Base-by-base conservation (phyloP, 352 stramenopile genomes). In the Globisporangium megalacanthum region DNA sequence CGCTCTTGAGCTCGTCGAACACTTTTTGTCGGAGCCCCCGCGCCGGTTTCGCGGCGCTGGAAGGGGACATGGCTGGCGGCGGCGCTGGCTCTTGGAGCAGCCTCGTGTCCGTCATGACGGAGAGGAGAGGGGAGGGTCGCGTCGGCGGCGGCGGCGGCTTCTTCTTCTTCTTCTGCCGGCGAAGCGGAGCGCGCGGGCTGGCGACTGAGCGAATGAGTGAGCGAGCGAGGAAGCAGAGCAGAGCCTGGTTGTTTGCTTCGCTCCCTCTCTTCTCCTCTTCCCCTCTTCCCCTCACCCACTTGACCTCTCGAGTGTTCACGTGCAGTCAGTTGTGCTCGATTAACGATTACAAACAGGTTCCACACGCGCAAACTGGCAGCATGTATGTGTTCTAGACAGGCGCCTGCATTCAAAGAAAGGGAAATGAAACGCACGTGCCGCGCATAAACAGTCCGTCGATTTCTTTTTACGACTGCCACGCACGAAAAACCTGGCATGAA, bases 1-100 rank as follows among this genome's bases (percentile, higher is more conserved):
- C 77, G 67, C 75, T 78, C 69, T 86, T 86, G 58, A 89, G 61
- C 61, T 89, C 79, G 49, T 89, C 75, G 25, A 88, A 69, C 45
- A 89, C 62, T 47, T 86, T 87, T 14, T 75, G 69, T 6, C 74
- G 71, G 35, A 89, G 48, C 8, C 79, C 69, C 11, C 72, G 70
- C 22, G 54, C 51, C 0, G 52, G 19, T 15, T 58, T 59, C 29
- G 52, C 46, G n/a, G 56, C 55, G 15, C 35, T 33, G 13, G 49
- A 48, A 2, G 58, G 44, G 17, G 44, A 49, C 44, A 46, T 45
- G 10, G 50, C 36, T 5, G 41, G 33, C 10, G 50, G 60, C 39
- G 65, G 52, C 61, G 60, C 53, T 5, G 56, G 56, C 17, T 48
- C 46, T n/a, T 20, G n/a, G 11, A 45, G 39, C n/a, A 49, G 44